A percentile compares a stretch with the other conserved stretches of the same genome.
These are phyloP conservation scores for Claviceps sp. DNA, from an alignment of 2,329 filamentous ascomycete species.

Conservation along the genomic window DNA sequence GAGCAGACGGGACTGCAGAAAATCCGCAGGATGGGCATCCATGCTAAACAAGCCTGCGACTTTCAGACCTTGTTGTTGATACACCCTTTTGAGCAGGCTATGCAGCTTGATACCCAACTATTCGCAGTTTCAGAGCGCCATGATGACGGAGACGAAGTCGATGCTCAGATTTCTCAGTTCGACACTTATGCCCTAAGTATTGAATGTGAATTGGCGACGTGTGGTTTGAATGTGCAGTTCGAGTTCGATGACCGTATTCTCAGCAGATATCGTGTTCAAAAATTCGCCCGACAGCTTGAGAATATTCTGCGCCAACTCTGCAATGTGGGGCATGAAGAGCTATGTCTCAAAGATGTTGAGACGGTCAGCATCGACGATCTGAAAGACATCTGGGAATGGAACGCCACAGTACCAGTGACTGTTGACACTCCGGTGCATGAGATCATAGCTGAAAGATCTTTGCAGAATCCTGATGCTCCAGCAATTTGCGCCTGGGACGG, in stretches of 20 bases:
- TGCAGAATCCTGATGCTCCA: conserved; percentile 3
- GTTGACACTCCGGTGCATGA: conserved; percentile 5
- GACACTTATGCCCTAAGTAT: conserved; percentile 1
- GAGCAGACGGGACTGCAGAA: conserved; percentile 17
- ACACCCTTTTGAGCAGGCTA: neutral
- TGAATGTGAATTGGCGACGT: conserved; percentile 1
- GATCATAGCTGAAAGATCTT: neutral
- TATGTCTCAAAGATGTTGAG: neutral
- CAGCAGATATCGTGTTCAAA: neutral
- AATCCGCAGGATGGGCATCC: conserved; percentile 11
- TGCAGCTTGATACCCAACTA: neutral
- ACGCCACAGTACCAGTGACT: conserved; percentile 2
- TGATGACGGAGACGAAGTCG: neutral
- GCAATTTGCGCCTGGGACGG: conserved; percentile 20
- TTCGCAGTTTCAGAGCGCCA: neutral
- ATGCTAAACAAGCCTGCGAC: conserved; percentile 7
- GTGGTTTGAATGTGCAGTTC: neutral
- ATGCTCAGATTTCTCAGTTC: neutral
- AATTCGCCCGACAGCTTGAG: conserved; percentile 1
- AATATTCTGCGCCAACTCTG: neutral
- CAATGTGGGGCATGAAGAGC: neutral
- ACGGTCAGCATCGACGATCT: conserved; percentile 3
- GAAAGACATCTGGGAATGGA: conserved; percentile 5
- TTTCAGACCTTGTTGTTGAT: conserved; percentile 9
- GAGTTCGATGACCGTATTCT: conserved; percentile 1